These are phyloP conservation scores for Chaetoceros muelleri DNA, from an alignment of 108 stramenopile species.

Conservation along the genomic window DNA sequence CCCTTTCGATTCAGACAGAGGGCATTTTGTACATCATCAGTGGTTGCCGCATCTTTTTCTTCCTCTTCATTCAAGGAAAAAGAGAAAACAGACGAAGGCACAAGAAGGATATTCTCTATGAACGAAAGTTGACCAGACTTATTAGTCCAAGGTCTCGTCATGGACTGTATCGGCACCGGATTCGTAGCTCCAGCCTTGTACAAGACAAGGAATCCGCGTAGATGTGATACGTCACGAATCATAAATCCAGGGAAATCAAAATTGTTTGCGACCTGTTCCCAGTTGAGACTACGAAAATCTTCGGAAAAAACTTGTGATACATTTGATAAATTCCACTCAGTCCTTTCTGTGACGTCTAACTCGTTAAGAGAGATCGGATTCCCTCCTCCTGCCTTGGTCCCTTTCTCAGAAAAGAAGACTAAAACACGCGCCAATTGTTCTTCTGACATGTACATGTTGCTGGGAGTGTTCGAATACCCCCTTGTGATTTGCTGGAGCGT, in stretches of 20 bases:
- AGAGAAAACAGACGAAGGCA: conserved; percentile 52
- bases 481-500: conserved; percentile 43
- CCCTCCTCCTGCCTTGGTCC: conserved; percentile 1
- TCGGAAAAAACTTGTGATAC: conserved; percentile 68
- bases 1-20: conserved; percentile 39
- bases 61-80: conserved; percentile 63
- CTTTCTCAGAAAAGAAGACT: conserved; percentile 59
- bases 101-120: conserved; percentile 46
- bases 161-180: conserved; percentile 43
- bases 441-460: conserved; percentile 43
- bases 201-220: conserved; percentile 61
- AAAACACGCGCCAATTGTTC: conserved; percentile 68
- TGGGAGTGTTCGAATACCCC: too few species aligned
- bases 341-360: conserved; percentile 7
- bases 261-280: conserved; percentile 60
- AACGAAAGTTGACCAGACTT: conserved; percentile 70
- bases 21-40: conserved; percentile 22
- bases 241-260: conserved; percentile 84
- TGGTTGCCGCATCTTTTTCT: conserved; percentile 52
- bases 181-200: conserved; percentile 57
- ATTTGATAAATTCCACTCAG: conserved; percentile 81
- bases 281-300: conserved; percentile 74
- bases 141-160: conserved; percentile 73
- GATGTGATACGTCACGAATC: conserved; percentile 55
- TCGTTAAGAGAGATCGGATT: conserved; percentile 8